Base-by-base conservation (phyloP, 768 basidiomycete species). In the Tulasnella sp. region DNA sequence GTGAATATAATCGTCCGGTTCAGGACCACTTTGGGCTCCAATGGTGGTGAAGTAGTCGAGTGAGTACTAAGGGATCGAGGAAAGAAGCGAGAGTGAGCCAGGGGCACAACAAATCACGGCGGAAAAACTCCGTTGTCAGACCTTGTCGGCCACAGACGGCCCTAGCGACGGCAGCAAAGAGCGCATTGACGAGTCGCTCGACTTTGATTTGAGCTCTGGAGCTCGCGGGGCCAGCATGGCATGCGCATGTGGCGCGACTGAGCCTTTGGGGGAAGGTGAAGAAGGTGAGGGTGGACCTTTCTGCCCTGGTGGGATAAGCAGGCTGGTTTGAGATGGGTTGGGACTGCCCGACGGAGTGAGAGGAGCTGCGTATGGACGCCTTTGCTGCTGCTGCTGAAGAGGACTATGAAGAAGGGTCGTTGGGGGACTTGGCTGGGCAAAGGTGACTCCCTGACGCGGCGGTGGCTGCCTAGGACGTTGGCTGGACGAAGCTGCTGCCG, bases 1-100 rank as follows among this genome's bases (percentile, higher is more conserved):
- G 83, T 93, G 92, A n/a, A 93, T 88, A 77, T 88, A 88, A 84
- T 93, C 92, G 80, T 93, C 92, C 18, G 89, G 86, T 84, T 93
- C 92, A 6, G 87, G 84, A 77, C 88, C 86, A 80, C 87, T 87
- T 44, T 88, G 88, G 9, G 90, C 92, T 92, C 93, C 94, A 0
- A 88, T 89, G 19, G 88, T 85, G 2, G 93, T 93, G 84, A 94
- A 92, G 1, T 92, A 89, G 7, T 92, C 90, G 31, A 94, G 89
- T 24, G 92, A 93, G 83, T 90, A 94, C 92, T 94, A 40, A 3
- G 18, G 18, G 38, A 3, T 44, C 31, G 40, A 74, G 12, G n/a
- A 72, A 38, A 48, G 14, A 40, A 39, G 73, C 46, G 31, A 9
- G 36, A 14, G 73, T 48, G 40, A 74, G 46, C 39, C 2, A 10